These are phyloP conservation scores for Ephemerocybe angulata DNA, from an alignment of 768 basidiomycete genomes.

Conservation along the genomic window DNA sequence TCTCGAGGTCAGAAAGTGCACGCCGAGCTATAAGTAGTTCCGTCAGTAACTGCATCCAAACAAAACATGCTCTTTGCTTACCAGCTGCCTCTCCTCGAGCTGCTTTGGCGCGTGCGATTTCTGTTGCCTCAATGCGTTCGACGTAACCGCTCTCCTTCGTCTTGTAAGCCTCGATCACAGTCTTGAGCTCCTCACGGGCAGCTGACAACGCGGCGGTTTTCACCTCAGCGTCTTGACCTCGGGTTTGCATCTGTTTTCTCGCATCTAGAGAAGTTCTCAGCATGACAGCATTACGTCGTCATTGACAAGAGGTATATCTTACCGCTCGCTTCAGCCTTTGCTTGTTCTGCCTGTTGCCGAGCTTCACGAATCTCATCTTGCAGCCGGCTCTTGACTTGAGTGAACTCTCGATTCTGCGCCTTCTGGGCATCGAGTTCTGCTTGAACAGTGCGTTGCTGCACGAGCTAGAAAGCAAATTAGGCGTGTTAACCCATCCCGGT, in stretches of 20 bases:
- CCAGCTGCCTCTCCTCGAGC: constrained; percentile 62
- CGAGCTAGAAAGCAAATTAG: constrained; percentile 37
- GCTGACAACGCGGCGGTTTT: constrained; percentile 55
- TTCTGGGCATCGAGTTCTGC: constrained; percentile 63
- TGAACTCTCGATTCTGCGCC: constrained; percentile 58
- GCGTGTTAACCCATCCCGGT: not conserved
- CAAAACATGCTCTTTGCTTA: constrained; percentile 23
- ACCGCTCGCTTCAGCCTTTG: constrained; percentile 62
- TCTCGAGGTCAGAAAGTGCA: constrained; percentile 60
- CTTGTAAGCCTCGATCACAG: constrained; percentile 62
- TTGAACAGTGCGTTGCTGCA: constrained; percentile 62
- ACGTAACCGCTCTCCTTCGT: constrained; percentile 57
- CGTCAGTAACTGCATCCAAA: constrained; percentile 12
- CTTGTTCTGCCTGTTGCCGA: constrained; percentile 53
- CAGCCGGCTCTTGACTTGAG: constrained; percentile 52
- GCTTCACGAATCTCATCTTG: constrained; percentile 51
- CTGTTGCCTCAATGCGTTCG: constrained; percentile 60
- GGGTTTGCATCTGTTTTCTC: constrained; percentile 55
- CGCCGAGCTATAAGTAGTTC: constrained; percentile 48
- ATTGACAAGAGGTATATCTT: constrained; percentile 1
- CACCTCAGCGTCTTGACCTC: constrained; percentile 62
- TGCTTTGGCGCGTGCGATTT: constrained; percentile 63
- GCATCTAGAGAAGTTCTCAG: constrained; percentile 36
- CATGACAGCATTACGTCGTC: not conserved
- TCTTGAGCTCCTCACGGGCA: constrained; percentile 62